Evolutionary conservation across 768 basidiomycete genomes (phyloP).

Genomic region (Suillus subalutaceus): DNA sequence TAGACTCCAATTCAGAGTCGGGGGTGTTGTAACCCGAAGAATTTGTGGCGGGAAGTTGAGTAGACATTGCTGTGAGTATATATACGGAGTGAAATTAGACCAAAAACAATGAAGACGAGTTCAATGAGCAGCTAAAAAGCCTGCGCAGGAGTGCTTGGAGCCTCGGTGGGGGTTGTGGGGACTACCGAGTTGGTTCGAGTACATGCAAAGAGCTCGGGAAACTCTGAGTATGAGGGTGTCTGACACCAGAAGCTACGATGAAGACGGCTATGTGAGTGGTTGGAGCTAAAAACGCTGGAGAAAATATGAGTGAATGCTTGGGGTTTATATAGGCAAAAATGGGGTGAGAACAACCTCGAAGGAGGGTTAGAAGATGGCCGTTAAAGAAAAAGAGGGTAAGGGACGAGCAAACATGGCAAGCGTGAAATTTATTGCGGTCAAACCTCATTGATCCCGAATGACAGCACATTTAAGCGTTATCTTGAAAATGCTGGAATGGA

Average conservation of each 20-base stretch:
- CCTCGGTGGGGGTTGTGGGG: conserved; percentile 90
- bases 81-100: conserved; percentile 26
- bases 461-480: conserved; percentile 6
- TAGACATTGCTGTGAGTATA: conserved; percentile 48
- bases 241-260: conserved; percentile 16
- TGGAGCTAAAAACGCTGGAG: conserved; percentile 5
- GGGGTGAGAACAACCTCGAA: conserved; percentile 16
- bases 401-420: conserved; percentile 1
- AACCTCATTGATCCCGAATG: conserved; percentile 3
- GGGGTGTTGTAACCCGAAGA: conserved; percentile 77
- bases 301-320: not conserved
- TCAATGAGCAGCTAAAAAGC: conserved; percentile 58
- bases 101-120: conserved; percentile 28
- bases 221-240: conserved; percentile 25
- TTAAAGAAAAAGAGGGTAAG: conserved; percentile 24
- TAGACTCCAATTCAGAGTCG: conserved; percentile 68
- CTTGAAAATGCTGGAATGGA: not conserved
- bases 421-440: not conserved
- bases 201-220: conserved; percentile 73
- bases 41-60: conserved; percentile 41
- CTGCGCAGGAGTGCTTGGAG: conserved; percentile 77
- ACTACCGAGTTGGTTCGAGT: conserved; percentile 91
- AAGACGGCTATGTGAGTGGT: not conserved
- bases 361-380: conserved; percentile 15
- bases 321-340: conserved; percentile 32